Evolutionary conservation across 805 yeast genomes (phyloP), one percentile per base, ranked within the genome.

Genomic region (Yamadazyma sp.): DNA sequence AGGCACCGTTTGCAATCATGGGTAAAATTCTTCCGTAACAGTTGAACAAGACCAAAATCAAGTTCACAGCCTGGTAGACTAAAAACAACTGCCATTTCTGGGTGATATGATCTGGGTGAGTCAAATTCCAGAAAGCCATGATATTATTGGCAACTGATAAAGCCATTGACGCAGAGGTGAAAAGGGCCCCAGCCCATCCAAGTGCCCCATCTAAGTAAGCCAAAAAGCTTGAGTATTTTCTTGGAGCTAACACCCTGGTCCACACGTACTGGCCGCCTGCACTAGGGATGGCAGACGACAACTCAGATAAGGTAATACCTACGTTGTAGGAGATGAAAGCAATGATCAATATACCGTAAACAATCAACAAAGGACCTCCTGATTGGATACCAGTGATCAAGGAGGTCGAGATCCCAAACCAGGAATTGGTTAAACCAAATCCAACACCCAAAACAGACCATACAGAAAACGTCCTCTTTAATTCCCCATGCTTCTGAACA

Each of bases 71-170:
- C 50, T 77, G 73, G 46, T 63, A 76, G 16, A 71, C 60, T 12
- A 78, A 66, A 49, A 77, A 77, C 6, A 75, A 72, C 39, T 76
- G 77, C 83, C 84, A 78, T 26, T 70, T 66, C 42, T 35, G 24
- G 10, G 36, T 32, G 10, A 34, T 28, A 21, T 58, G 60, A 41
- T 63, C 52, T 24, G 73, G 72, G 47, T 64, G 63, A 42, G 46
- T 49, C 43, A 67, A 56, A 33, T 47, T 52, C 60, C 61, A 64
- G 43, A 66, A 56, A 2, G 63, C 71, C 63, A 66, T 56, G 42
- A 67, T 40, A 29, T 54, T 57, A 35, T 48, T 53, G 22, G 70
- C 63, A 21, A 67, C 51, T 16, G 63, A 50, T 30, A 62, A 45
- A 12, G 68, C 63, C 62, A 65, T 59, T 17, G 70, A 63, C 5